phyloP scores from a whole-genome alignment of 2,329 filamentous ascomycete species.

The Ramichloridium luteum region DNA sequence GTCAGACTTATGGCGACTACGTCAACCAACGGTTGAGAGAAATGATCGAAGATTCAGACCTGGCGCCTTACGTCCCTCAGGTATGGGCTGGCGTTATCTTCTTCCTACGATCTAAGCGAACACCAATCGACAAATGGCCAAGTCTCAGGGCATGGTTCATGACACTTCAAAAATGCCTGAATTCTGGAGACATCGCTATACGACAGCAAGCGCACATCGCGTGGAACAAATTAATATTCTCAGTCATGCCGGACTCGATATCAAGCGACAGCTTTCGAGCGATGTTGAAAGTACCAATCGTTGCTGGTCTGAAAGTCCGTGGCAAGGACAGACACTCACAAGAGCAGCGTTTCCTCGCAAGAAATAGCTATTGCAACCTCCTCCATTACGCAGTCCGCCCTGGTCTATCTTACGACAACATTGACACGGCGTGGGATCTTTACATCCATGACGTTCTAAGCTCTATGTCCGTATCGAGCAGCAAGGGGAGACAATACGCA shows the following conservation, averaged over 20 bases:
- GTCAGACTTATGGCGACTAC: slow-evolving; percentile 54
- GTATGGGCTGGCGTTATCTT: slow-evolving; percentile 80
- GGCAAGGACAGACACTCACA: slow-evolving; percentile 37
- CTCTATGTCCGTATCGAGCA: slow-evolving; percentile 38
- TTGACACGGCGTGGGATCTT: slow-evolving; percentile 68
- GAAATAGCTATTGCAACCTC: slow-evolving; percentile 66
- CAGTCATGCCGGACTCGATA: slow-evolving; percentile 51
- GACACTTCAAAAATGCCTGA: slow-evolving; percentile 74
- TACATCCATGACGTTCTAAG: slow-evolving; percentile 55
- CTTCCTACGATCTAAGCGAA: slow-evolving; percentile 52
- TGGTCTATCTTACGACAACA: slow-evolving; percentile 48
- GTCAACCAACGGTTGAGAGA: slow-evolving; percentile 54
- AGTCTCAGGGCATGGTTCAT: slow-evolving; percentile 60
- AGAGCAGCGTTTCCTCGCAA: slow-evolving; percentile 43
- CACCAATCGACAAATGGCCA: slow-evolving; percentile 54
- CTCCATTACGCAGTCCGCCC: slow-evolving; percentile 76
- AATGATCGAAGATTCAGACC: slow-evolving; percentile 51
- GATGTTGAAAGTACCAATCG: slow-evolving; percentile 56
- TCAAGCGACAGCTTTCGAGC: slow-evolving; percentile 45
- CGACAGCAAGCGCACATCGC: slow-evolving; percentile 69
- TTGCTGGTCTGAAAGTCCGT: slow-evolving; percentile 56
- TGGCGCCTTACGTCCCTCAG: slow-evolving; percentile 59
- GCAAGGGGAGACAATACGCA: slow-evolving; percentile 47
- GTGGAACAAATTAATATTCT: slow-evolving; percentile 75
- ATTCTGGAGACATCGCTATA: slow-evolving; percentile 57